Conservation (phyloP, 345 rosid species). For the Lumnitzera littorea region DNA sequence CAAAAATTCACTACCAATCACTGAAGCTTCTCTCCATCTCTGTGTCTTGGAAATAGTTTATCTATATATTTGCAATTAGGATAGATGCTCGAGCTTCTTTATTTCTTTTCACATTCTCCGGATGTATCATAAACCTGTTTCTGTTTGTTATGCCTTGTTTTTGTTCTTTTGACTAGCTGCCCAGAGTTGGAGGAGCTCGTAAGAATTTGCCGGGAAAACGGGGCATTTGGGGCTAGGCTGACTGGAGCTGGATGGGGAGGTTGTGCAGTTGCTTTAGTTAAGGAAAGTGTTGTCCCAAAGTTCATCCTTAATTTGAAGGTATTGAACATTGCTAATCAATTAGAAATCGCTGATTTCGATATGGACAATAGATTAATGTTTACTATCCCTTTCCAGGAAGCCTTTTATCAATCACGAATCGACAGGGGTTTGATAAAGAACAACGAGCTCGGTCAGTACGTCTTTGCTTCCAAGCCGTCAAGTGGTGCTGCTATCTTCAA, state of each 20-base stretch:
- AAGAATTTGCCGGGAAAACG: slow-evolving; percentile 44
- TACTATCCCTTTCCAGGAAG: slow-evolving; percentile 37
- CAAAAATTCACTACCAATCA: too few relatives aligned
- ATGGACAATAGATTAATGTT: background rate
- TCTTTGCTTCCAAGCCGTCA: slow-evolving; percentile 88
- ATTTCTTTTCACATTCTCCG: too few relatives aligned
- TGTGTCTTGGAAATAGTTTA: too few relatives aligned
- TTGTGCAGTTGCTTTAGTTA: slow-evolving; percentile 86
- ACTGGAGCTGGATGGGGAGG: slow-evolving; percentile 99
- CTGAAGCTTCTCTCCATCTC: too few relatives aligned
- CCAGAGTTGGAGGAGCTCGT: slow-evolving; percentile 96
- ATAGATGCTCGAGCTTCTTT: too few relatives aligned
- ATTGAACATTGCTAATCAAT: background rate
- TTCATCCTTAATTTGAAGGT: slow-evolving; percentile 85
- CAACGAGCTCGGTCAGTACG: slow-evolving; percentile 64
- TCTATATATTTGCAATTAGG: too few relatives aligned
- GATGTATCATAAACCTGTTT: too few relatives aligned
- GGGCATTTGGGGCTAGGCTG: slow-evolving; percentile 91
- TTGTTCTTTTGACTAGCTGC: slow-evolving; percentile 44
- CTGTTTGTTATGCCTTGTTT: background rate
- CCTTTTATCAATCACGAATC: slow-evolving; percentile 59
- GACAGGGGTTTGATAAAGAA: slow-evolving; percentile 55
- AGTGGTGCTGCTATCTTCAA: slow-evolving; percentile 87
- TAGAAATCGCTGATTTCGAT: too few relatives aligned
- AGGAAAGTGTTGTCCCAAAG: slow-evolving; percentile 65